phyloP scores from a whole-genome alignment of 768 basidiomycete species.

The Leccinum longicurvipes region DNA sequence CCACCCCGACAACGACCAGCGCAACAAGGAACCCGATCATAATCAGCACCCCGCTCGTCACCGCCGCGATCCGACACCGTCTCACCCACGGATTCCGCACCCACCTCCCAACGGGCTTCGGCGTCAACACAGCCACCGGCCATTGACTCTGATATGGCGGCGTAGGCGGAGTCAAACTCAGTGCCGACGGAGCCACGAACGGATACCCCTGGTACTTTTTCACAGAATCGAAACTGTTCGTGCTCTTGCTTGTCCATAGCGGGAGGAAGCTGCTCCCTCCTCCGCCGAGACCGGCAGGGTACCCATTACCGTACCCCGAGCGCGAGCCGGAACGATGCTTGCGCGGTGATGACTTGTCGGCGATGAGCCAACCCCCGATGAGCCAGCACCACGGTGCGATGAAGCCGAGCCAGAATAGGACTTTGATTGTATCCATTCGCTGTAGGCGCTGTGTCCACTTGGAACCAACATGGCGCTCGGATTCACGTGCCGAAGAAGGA shows the following conservation, averaged over 20 bases:
- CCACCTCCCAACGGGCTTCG: slow-evolving; percentile 17
- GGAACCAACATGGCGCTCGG: slow-evolving; percentile 18
- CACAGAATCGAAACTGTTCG: slow-evolving; percentile 41
- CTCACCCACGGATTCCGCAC: slow-evolving; percentile 37
- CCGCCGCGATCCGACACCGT: slow-evolving; percentile 57
- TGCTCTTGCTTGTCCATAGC: slow-evolving; percentile 37
- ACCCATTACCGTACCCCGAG: slow-evolving; percentile 4
- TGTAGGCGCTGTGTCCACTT: slow-evolving; percentile 13
- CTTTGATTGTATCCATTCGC: slow-evolving; percentile 39
- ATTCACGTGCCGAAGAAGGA: slow-evolving; percentile 32
- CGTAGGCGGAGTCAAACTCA: slow-evolving; percentile 30
- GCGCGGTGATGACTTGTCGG: slow-evolving; percentile 15
- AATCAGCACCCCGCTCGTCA: slow-evolving; percentile 54
- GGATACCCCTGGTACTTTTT: slow-evolving; percentile 53
- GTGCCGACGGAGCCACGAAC: slow-evolving; percentile 51
- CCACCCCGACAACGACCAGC: slow-evolving; percentile 36
- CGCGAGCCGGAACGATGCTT: neutral
- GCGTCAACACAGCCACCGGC: slow-evolving; percentile 15
- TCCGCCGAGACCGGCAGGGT: slow-evolving; percentile 36
- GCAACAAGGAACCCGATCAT: slow-evolving; percentile 47
- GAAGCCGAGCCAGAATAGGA: slow-evolving; percentile 77
- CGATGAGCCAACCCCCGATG: slow-evolving; percentile 69
- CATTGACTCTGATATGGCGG: slow-evolving; percentile 22
- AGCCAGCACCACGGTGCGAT: slow-evolving; percentile 73
- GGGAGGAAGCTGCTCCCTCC: slow-evolving; percentile 35